These are phyloP conservation scores for Yamadazyma pseudoaaseri DNA, from an alignment of 1,139 yeast genomes.

Conservation along the genomic window DNA sequence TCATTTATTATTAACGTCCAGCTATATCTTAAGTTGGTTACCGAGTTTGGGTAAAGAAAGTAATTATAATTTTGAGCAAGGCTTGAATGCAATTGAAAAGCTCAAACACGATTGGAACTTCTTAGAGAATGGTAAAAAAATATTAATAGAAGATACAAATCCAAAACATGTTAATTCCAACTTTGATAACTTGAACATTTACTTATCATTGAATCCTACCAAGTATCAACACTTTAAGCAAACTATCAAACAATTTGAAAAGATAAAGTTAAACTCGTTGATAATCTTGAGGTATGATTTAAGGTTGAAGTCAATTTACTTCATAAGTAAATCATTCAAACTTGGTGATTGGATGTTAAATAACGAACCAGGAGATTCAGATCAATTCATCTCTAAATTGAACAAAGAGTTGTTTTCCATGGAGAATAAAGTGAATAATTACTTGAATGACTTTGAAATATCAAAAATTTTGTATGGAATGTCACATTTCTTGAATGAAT, in stretches of 20 bases:
- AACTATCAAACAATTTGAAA: conserved; percentile 43
- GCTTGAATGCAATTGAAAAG: conserved; percentile 38
- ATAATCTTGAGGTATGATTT: conserved; percentile 65
- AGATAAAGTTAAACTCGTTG: conserved; percentile 48
- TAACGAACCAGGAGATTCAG: conserved; percentile 63
- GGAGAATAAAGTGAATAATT: conserved; percentile 39
- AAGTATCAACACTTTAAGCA: conserved; percentile 48
- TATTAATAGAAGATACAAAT: conserved; percentile 15
- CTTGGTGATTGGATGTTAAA: conserved; percentile 44
- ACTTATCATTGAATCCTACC: conserved; percentile 36
- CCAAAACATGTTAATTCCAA: conserved; percentile 13
- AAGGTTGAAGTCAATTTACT: conserved; percentile 60
- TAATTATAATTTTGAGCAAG: conserved; percentile 28
- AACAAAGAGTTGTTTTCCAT: conserved; percentile 57
- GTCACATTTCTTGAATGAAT: conserved; percentile 53
- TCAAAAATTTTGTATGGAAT: conserved; percentile 51
- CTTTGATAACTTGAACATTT: conserved; percentile 25
- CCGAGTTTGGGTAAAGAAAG: conserved; percentile 50
- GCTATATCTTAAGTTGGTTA: conserved; percentile 55
- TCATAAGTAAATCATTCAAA: conserved; percentile 49
- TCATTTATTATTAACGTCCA: conserved; percentile 45
- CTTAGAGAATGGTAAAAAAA: conserved; percentile 41
- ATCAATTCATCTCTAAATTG: conserved; percentile 55
- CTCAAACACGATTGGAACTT: conserved; percentile 59
- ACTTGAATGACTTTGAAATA: conserved; percentile 26